Base-by-base conservation (phyloP, 805 yeast genomes). In the Yarrowia hollandica region DNA sequence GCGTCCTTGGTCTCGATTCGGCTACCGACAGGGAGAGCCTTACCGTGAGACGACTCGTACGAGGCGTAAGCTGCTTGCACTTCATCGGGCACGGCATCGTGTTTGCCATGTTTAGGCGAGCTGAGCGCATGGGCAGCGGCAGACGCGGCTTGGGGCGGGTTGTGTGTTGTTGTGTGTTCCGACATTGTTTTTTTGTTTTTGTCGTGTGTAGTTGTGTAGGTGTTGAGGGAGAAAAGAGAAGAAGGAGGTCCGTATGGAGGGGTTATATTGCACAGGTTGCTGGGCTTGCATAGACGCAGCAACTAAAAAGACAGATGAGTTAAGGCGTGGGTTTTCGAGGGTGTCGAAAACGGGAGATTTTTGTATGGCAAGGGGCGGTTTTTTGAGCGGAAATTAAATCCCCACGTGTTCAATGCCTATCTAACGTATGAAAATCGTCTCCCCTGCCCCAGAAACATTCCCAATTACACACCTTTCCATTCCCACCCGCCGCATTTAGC, bases 11-110 rank as follows among this genome's bases (percentile, higher is more conserved):
- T 48, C 22, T 48, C 55, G 28, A 48, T 48, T 10, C 55, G 22
- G 14, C 22, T 15, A 11, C 55, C 55, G 3, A 39, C 55, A 6
- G 55, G 55, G 3, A 48, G 55, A 10, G 55, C 55, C 30, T 48
- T 48, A 30, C 55, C 55, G 30, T 48, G 55, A 3, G 55, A 48
- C 15, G 39, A 31, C 39, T 48, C 55, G 30, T 48, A 48, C 21
- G 35, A 26, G 21, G 55, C 28, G 55, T 48, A 48, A 12, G 55
- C 55, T 5, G 55, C 55, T 22, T 48, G 38, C 15, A 48, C 55
- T 31, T 48, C 55, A 2, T 48, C 55, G 16, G 55, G 55, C 7
- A 33, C 39, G 5, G 16, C 55, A 15, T 48, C 39, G 39, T 48
- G 39, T 22, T 33, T 48, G 55, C 55, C 39, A 12, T 33, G 55